Base-by-base conservation (phyloP, 2,329 filamentous ascomycete genomes). In the Botryotinia convoluta region DNA sequence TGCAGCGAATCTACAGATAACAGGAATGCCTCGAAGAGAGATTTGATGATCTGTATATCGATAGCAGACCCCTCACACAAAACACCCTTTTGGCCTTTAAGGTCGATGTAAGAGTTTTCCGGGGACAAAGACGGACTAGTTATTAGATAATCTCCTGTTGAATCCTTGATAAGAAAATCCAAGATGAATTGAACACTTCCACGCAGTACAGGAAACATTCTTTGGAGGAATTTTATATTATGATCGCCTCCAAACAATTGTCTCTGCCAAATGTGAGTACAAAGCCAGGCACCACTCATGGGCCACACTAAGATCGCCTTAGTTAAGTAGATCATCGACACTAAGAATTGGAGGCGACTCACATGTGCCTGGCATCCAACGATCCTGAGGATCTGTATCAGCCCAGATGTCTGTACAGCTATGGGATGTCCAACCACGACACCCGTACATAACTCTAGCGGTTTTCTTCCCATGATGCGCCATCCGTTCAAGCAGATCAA, bases 11-110 rank as follows among this genome's bases (percentile, higher is more conserved):
- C 6, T 74, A 74, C 67, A 32, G 71, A 72, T 20, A 69, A 68
- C 20, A 81, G 70, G 57, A 79, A 80, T 18, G 81, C 80, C 9
- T 74, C 75, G 59, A 85, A 82, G 1, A 86, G 75, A 37, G 82
- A 81, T 35, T 80, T 77, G 9, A 85, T 78, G 10, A 86, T 83
- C 63, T 84, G 82, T 22, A 83, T 84, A 69, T 87, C 86, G 74
- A 86, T 86, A 4, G 83, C 83, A 0, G 85, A 83, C 1, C 84
- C 84, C 76, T 85, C 84, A 64, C 81, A 83, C 4, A 82, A 79
- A n/a, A 79, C 81, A 39, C 78, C 83, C 45, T 73, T 77, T 35
- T 74, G 73, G 16, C 75, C 77, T 22, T 75, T 75, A 4, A 73
- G 65, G 16, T 76, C 74, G 10, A 75, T 63, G 51, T 75, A 84